Conservation (phyloP, 2,329 filamentous ascomycete genomes). For the Trichophyton mentagrophytes region DNA sequence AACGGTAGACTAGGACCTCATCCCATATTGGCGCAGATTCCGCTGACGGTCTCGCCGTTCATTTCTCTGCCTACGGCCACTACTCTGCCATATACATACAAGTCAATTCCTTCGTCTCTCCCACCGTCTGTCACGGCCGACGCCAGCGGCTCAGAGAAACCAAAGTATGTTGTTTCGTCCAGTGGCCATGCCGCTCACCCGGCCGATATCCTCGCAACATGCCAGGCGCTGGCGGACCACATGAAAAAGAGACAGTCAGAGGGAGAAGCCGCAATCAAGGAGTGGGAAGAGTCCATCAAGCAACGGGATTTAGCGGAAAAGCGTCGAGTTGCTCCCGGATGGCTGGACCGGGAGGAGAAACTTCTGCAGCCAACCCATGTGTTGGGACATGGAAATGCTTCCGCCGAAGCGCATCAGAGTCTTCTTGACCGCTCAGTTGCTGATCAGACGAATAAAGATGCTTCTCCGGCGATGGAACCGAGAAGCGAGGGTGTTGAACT, state of each 20-base stretch:
- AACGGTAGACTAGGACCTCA: conserved; percentile 51
- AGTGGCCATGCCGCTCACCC: conserved; percentile 71
- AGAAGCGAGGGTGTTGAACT: conserved; percentile 40
- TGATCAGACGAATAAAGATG: conserved; percentile 19
- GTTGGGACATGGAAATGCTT: conserved; percentile 6
- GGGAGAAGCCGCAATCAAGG: conserved; percentile 52
- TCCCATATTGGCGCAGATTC: conserved; percentile 80
- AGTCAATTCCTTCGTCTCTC: conserved; percentile 72
- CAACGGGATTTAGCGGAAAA: conserved; percentile 51
- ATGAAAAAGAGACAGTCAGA: conserved; percentile 56
- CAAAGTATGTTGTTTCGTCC: conserved; percentile 66
- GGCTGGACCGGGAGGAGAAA: conserved; percentile 50
- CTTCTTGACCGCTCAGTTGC: conserved; percentile 28
- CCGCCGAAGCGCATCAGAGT: conserved; percentile 17
- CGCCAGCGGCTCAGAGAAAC: conserved; percentile 33
- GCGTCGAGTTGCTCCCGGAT: conserved; percentile 50
- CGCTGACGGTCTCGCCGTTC: conserved; percentile 87
- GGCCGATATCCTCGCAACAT: conserved; percentile 71
- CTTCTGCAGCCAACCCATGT: conserved; percentile 41
- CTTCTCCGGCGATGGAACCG: conserved; percentile 29
- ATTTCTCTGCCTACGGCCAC: conserved; percentile 78
- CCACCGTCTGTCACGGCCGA: conserved; percentile 56
- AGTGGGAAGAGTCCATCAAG: conserved; percentile 53
- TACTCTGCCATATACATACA: conserved; percentile 92
- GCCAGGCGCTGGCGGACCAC: conserved; percentile 63